Percentiles rank a stretch among this genome's conserved stretches.
These are phyloP conservation scores for Aspergillus nidulans DNA, from an alignment of 495 filamentous ascomycete genomes.

Conservation along the genomic window DNA sequence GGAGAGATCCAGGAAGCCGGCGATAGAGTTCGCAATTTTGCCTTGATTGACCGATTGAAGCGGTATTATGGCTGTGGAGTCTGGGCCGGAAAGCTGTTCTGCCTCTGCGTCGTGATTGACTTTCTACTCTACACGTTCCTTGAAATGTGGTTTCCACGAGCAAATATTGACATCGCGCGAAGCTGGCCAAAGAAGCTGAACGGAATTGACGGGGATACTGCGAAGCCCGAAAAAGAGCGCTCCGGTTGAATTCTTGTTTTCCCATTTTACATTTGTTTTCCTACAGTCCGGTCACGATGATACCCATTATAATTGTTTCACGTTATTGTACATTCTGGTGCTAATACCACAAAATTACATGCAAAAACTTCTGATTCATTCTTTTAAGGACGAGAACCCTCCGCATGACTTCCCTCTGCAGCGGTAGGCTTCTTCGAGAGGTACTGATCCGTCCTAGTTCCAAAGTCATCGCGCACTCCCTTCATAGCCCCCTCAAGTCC, in stretches of 20 bases:
- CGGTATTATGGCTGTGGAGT: slow-evolving; percentile 99
- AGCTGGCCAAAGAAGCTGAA: slow-evolving; percentile 79
- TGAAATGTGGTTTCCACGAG: slow-evolving; percentile 80
- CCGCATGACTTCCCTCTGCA: neutral
- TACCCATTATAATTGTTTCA: slow-evolving; percentile 12
- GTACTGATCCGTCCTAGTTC: slow-evolving; percentile 18
- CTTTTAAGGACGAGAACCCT: neutral
- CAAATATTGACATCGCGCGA: slow-evolving; percentile 79
- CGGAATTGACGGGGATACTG: slow-evolving; percentile 10
- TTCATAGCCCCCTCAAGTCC: slow-evolving; percentile 45
- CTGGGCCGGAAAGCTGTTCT: slow-evolving; percentile 97
- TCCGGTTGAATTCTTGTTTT: slow-evolving; percentile 11
- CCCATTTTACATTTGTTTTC: neutral
- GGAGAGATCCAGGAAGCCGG: slow-evolving; percentile 62
- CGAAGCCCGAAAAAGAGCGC: slow-evolving; percentile 9
- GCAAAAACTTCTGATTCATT: neutral
- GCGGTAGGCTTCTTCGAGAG: slow-evolving; percentile 11
- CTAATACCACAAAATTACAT: slow-evolving; percentile 1
- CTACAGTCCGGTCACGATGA: neutral
- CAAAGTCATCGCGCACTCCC: slow-evolving; percentile 25
- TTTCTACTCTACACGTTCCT: slow-evolving; percentile 82
- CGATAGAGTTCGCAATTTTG: slow-evolving; percentile 77
- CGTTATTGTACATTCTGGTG: slow-evolving; percentile 4
- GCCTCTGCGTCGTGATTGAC: slow-evolving; percentile 89
- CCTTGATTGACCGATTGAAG: slow-evolving; percentile 90